Conservation (phyloP, 306 rosid genomes). For the Astragalus membranaceus region DNA sequence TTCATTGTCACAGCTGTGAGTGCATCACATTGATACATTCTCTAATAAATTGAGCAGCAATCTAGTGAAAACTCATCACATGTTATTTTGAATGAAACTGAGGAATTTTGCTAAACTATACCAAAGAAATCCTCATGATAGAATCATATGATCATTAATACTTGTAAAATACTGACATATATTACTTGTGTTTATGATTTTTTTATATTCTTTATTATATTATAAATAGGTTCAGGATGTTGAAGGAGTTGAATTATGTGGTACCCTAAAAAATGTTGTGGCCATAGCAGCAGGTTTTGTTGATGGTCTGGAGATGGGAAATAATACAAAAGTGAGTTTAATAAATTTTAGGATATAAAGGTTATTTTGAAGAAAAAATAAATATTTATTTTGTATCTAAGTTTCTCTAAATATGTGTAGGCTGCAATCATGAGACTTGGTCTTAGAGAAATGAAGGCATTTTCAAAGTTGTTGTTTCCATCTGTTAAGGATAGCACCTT, state of each 20-base stretch:
- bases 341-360: conserved; percentile 1
- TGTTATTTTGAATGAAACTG: neutral
- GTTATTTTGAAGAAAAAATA: neutral
- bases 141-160: neutral
- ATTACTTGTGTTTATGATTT: neutral
- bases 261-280: conserved; percentile 92
- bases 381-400: neutral
- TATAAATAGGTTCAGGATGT: conserved; percentile 70
- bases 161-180: no score
- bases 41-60: neutral
- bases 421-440: conserved; percentile 99
- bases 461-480: conserved; percentile 83
- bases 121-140: neutral
- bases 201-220: conserved; percentile 1
- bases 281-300: conserved; percentile 99
- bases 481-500: conserved; percentile 89
- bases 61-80: neutral
- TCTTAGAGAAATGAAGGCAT: conserved; percentile 87
- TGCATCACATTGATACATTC: neutral
- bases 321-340: conserved; percentile 75
- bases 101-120: neutral
- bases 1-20: conserved; percentile 75
- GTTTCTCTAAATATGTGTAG: conserved; percentile 32
- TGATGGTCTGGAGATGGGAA: conserved; percentile 99
- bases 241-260: conserved; percentile 95